Conservation (phyloP, 225 moss, liverwort and hornwort genomes). For the Marchantia paleacea region DNA sequence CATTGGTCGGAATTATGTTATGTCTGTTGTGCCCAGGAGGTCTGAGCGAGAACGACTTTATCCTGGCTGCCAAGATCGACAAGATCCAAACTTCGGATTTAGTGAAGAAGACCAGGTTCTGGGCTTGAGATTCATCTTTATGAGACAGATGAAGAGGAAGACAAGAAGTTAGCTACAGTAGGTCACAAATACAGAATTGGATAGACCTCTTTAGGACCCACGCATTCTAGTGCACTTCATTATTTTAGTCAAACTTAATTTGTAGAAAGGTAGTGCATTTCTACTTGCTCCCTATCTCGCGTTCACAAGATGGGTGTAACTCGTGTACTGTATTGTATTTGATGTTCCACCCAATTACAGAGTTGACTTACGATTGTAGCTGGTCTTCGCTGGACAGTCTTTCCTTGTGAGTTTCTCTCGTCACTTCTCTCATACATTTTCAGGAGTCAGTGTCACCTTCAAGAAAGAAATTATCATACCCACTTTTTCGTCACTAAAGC, state of each 20-base stretch:
- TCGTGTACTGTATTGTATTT: not conserved
- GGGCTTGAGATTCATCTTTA: constrained; percentile 32
- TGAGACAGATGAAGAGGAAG: not conserved
- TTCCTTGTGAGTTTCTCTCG: too few relatives aligned
- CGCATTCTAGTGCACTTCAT: not conserved
- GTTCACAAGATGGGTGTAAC: not conserved
- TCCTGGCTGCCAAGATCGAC: constrained; percentile 82
- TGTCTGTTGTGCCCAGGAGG: constrained; percentile 53
- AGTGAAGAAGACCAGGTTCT: constrained; percentile 60
- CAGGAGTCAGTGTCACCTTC: too few relatives aligned
- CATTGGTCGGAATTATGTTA: not conserved
- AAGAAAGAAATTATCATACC: too few relatives aligned
- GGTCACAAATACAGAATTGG: too few relatives aligned
- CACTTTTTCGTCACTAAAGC: too few relatives aligned
- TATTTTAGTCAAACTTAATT: not conserved
- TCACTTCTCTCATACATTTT: too few relatives aligned
- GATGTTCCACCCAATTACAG: not conserved
- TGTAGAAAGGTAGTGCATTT: not conserved
- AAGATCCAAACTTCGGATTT: constrained; percentile 70
- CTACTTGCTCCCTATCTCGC: not conserved
- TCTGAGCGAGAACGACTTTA: constrained; percentile 80
- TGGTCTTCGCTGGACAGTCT: not conserved
- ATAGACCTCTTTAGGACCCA: not conserved
- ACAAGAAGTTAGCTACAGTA: not conserved
- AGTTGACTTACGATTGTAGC: too few relatives aligned